phyloP scores from a whole-genome alignment of 148 eudicot genomes.

The Camellia granthamiana region DNA sequence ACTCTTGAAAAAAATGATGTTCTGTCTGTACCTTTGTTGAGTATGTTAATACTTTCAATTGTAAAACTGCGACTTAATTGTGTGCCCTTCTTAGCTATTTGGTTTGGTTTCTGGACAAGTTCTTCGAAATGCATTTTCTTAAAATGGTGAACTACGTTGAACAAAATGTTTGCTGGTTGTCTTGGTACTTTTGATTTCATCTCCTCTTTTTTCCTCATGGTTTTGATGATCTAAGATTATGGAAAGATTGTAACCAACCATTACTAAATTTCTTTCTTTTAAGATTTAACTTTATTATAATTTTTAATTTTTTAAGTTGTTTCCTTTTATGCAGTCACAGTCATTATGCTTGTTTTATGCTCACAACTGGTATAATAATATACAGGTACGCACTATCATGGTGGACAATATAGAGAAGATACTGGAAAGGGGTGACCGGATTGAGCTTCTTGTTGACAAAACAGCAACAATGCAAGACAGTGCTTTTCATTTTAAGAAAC shows the following conservation, averaged over 20 bases:
- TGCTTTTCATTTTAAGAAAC: conserved; percentile 96
- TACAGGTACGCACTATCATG: conserved; percentile 92
- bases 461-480: conserved; percentile 96
- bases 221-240: background rate
- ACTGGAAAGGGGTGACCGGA: conserved; percentile 91
- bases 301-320: background rate
- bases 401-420: conserved; percentile 97
- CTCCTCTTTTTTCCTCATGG: background rate
- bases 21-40: background rate
- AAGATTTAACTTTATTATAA: too few species aligned
- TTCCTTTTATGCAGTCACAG: background rate
- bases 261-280: background rate
- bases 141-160: background rate
- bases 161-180: background rate
- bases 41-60: background rate
- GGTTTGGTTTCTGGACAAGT: background rate
- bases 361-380: conserved; percentile 15
- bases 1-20: background rate
- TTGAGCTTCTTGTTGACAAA: conserved; percentile 98
- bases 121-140: background rate
- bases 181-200: background rate
- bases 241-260: background rate
- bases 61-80: background rate
- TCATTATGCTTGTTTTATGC: conserved; percentile 6
- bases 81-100: background rate